A percentile compares a stretch with the other conserved stretches of the same genome.
Evolutionary conservation across 768 basidiomycete genomes (phyloP).

Genomic region (Podaxis pistillaris): DNA sequence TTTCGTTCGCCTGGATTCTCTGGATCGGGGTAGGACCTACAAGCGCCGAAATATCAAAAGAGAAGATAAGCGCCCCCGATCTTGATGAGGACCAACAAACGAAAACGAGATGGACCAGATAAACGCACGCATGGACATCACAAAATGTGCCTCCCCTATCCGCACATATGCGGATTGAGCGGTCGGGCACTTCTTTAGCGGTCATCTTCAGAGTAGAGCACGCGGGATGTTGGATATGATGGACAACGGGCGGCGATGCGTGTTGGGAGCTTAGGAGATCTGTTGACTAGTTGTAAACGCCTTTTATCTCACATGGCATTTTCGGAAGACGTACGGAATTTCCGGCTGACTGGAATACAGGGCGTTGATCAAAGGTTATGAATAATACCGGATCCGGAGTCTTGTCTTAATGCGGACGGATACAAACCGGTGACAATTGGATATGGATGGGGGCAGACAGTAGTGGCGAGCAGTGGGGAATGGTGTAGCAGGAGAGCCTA

Average conservation of each 20-base stretch:
- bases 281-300: not conserved
- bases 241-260: not conserved
- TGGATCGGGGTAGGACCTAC: constrained; percentile 74
- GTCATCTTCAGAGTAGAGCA: not conserved
- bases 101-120: not conserved
- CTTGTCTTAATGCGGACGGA: not conserved
- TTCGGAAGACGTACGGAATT: constrained; percentile 12
- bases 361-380: not conserved
- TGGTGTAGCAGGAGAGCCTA: not conserved
- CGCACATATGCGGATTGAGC: constrained; percentile 81
- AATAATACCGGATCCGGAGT: not conserved
- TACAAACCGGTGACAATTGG: not conserved
- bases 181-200: constrained; percentile 50
- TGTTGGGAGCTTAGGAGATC: too few species aligned
- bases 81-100: not conserved
- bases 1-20: constrained; percentile 56
- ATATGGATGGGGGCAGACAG: not conserved
- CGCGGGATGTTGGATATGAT: not conserved
- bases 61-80: not conserved
- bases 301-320: constrained; percentile 5
- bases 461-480: not conserved
- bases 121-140: constrained; percentile 76
- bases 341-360: not conserved
- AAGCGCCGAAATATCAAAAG: not conserved
- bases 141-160: constrained; percentile 94